Percentiles rank a stretch among this genome's conserved stretches.
Evolutionary conservation across 116 monocot species (phyloP).

Genomic region (Trichopus zeylanicus): DNA sequence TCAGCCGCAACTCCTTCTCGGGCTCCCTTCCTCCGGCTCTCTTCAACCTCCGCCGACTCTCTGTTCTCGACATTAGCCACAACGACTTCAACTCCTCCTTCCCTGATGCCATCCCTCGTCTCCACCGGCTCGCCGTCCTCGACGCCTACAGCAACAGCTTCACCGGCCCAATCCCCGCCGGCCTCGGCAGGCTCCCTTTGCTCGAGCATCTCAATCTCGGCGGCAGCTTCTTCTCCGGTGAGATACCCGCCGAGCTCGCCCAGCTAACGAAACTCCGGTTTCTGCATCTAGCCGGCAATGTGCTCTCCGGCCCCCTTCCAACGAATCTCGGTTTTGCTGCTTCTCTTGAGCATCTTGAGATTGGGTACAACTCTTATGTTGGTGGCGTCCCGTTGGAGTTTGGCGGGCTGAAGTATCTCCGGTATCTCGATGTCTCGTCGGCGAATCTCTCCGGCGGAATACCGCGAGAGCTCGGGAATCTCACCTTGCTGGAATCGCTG

Average conservation of each 20-base stretch:
- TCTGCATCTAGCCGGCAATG: constrained; percentile 73
- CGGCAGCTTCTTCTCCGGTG: constrained; percentile 58
- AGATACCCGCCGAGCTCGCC: constrained; percentile 26
- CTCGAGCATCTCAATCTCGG: constrained; percentile 57
- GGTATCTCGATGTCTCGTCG: constrained; percentile 65
- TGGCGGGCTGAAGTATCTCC: constrained; percentile 30
- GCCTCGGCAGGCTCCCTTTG: constrained; percentile 8
- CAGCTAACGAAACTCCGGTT: constrained; percentile 24
- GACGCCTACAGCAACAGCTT: constrained; percentile 76
- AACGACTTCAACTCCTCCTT: constrained; percentile 57
- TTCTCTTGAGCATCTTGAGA: constrained; percentile 56
- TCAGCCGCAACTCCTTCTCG: constrained; percentile 55
- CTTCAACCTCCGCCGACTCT: constrained; percentile 36
- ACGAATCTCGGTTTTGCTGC: constrained; percentile 26
- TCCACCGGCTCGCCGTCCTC: constrained; percentile 25
- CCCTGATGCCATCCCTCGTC: constrained; percentile 21
- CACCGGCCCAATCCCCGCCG: constrained; percentile 26
- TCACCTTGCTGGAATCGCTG: constrained; percentile 33
- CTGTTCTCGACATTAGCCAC: constrained; percentile 54
- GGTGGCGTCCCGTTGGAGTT: constrained; percentile 49
- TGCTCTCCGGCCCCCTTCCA: constrained; percentile 51
- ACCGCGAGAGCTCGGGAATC: constrained; percentile 46
- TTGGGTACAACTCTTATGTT: constrained; percentile 58
- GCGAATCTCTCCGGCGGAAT: constrained; percentile 49
- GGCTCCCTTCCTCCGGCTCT: constrained; percentile 33